A percentile compares a stretch with the other conserved stretches of the same genome.
Conservation (phyloP, 371 early-diverging fungal species). For the Mucor piriformis region DNA sequence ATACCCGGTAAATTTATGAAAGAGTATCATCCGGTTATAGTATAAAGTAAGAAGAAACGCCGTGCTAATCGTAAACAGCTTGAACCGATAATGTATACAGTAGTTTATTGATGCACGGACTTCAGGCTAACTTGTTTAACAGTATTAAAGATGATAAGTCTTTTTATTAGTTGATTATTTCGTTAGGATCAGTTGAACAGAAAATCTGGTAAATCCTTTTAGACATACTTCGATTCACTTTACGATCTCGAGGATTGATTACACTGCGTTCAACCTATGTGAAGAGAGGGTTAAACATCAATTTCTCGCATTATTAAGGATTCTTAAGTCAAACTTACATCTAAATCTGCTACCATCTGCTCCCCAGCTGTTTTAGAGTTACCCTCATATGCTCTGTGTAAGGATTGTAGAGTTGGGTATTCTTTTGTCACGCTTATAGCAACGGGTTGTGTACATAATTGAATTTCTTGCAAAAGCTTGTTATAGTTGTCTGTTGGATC, state of each 20-base stretch:
- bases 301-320: no score
- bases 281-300: not conserved
- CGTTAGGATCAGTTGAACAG: slow-evolving; percentile 51
- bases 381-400: slow-evolving; percentile 55
- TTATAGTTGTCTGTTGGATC: slow-evolving; percentile 62
- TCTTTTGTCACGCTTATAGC: slow-evolving; percentile 57
- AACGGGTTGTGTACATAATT: slow-evolving; percentile 56
- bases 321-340: slow-evolving; percentile 43
- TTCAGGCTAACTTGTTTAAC: no score
- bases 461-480: slow-evolving; percentile 70
- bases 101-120: no score
- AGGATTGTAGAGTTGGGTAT: slow-evolving; percentile 60
- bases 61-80: no score
- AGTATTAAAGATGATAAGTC: no score
- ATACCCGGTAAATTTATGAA: no score
- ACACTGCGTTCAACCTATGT: slow-evolving; percentile 37
- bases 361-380: slow-evolving; percentile 23
- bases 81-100: no score
- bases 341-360: slow-evolving; percentile 53
- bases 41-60: no score
- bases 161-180: slow-evolving; percentile 24
- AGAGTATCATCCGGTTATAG: no score
- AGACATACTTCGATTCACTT: slow-evolving; percentile 53
- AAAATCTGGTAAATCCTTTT: slow-evolving; percentile 60
- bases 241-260: slow-evolving; percentile 31